phyloP scores from a whole-genome alignment of 345 rosid species.

The Eucalyptus fibrosa region DNA sequence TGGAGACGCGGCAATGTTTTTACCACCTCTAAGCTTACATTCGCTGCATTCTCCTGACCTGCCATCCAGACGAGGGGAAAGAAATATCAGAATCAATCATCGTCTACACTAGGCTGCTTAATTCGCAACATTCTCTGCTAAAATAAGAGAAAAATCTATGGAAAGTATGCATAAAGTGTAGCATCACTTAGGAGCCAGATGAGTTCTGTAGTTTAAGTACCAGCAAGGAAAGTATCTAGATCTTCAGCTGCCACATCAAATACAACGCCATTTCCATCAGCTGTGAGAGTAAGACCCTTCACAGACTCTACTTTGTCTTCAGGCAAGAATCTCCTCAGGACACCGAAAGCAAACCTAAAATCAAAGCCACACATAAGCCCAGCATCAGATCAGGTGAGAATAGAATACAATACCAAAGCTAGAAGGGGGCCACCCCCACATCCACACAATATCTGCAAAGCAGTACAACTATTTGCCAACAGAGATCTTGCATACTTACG shows the following conservation, averaged over 20 bases:
- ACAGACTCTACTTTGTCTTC: constrained; percentile 84
- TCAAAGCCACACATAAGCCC: background rate
- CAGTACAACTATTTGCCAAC: background rate
- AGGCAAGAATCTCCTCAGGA: constrained; percentile 77
- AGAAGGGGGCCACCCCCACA: background rate
- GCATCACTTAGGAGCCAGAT: background rate
- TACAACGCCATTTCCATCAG: constrained; percentile 75
- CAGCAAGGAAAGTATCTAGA: constrained; percentile 47
- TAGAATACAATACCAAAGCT: background rate
- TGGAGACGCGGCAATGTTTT: constrained; percentile 66
- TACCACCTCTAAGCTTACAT: constrained; percentile 53
- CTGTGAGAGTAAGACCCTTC: constrained; percentile 65
- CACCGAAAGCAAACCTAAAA: constrained; percentile 48
- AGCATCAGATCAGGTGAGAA: background rate
- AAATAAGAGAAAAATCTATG: background rate
- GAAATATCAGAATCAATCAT: background rate
- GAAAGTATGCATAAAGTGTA: background rate
- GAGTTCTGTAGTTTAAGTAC: constrained; percentile 8
- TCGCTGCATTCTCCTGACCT: constrained; percentile 55
- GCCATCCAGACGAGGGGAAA: background rate
- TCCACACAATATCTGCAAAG: background rate
- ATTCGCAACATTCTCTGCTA: background rate
- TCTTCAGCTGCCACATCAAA: constrained; percentile 68
- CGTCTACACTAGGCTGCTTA: background rate
- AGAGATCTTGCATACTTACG: constrained; percentile 35